These are phyloP conservation scores for Trifolium dubium DNA, from an alignment of 306 rosid species.

Conservation along the genomic window DNA sequence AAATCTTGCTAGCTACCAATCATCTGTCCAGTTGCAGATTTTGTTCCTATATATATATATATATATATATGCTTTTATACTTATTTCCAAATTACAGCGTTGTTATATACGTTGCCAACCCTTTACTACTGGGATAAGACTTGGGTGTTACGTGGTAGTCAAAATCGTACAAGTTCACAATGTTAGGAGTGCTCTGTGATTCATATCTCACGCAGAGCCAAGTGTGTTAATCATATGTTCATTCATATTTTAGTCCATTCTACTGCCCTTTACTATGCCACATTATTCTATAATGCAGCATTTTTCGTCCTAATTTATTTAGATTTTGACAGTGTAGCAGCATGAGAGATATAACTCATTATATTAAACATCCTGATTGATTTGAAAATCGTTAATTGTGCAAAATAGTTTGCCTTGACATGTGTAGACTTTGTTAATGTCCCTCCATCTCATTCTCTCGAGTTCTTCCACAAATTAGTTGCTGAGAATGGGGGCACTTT, in stretches of 20 bases:
- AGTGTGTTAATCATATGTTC: not conserved
- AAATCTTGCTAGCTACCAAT: constrained; percentile 32
- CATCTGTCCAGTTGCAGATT: constrained; percentile 22
- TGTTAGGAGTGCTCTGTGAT: not conserved
- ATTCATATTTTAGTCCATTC: constrained; percentile 5
- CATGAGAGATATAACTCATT: constrained; percentile 16
- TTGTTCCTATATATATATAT: not conserved
- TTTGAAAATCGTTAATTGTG: constrained; percentile 34
- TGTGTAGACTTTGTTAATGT: constrained; percentile 80
- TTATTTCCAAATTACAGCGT: constrained; percentile 10
- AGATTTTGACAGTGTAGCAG: constrained; percentile 15
- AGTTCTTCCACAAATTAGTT: constrained; percentile 78
- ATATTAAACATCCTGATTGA: constrained; percentile 24
- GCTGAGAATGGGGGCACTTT: constrained; percentile 94
- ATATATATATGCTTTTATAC: not conserved
- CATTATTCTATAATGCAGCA: constrained; percentile 3
- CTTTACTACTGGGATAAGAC: constrained; percentile 8
- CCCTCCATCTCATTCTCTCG: constrained; percentile 76
- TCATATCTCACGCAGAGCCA: not conserved
- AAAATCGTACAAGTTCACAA: not conserved
- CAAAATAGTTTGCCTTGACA: constrained; percentile 61
- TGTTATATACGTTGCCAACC: constrained; percentile 2
- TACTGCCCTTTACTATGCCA: not conserved
- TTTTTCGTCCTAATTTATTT: constrained; percentile 17
- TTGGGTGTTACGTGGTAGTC: not conserved